Base-by-base conservation (phyloP, 2,329 filamentous ascomycete genomes). In the Ophiosphaerella korrae region DNA sequence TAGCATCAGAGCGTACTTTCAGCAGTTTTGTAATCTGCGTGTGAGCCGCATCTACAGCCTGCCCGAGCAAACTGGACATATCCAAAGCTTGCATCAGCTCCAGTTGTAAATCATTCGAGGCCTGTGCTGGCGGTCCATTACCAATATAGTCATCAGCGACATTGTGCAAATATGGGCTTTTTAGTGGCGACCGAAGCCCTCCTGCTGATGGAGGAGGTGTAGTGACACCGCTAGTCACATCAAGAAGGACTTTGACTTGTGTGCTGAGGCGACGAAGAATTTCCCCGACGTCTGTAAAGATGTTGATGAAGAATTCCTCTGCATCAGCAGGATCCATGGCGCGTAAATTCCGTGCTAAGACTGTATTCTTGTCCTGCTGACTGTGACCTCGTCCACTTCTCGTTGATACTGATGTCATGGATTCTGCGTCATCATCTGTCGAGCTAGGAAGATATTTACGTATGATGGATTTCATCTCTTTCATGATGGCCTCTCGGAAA, bases 211-310 rank as follows among this genome's bases (percentile, higher is more conserved):
- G 64, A 3, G 78, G 76, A 12, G 74, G 75, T 29, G 78, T 71
- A 14, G 82, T 80, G 44, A 89, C 81, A 11, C 85, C 87, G 70
- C 92, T 96, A 1, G 92, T 94, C 16, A 96, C 89, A 72, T 99
- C 94, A 8, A 99, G 80, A n/a, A 99, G 76, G 8, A 97, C 87
- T 72, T 99, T 99, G 48, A 94, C 89, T 70, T 97, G 93, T 0
- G 91, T 92, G 14, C 90, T 91, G 7, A 97, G 78, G 64, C 94
- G 84, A 49, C 94, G 83, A 41, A 99, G 73, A 3, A 90, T 90
- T 76, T 99, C 94, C 3, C 93, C 88, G 7, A 97, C 88, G 31
- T 89, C 86, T 14, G 92, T 88, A 67, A 97, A 99, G 13, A 96
- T 88, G 50, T 85, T 89, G 26, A 86, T 80, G 12, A 97, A 82